These are phyloP conservation scores for Kwoniella dejecticola DNA, from an alignment of 768 basidiomycete species.

Conservation along the genomic window DNA sequence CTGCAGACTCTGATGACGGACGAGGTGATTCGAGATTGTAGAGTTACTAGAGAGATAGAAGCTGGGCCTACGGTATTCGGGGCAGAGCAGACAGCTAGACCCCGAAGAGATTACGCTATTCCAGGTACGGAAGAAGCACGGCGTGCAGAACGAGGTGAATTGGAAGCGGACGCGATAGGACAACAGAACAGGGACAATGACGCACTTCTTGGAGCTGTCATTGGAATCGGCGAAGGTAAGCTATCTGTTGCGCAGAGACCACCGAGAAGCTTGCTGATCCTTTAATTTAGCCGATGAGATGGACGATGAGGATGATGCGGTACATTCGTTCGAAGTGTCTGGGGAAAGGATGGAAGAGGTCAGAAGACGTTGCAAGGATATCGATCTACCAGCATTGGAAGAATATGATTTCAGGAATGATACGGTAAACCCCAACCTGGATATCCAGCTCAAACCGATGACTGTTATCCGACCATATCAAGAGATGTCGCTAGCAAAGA, in stretches of 20 bases:
- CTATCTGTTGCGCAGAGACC: conserved; percentile 6
- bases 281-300: conserved; percentile 73
- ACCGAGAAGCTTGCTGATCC: too few relatives aligned
- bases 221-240: conserved; percentile 85
- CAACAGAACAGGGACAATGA: conserved; percentile 56
- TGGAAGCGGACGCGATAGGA: conserved; percentile 55
- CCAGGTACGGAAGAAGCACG: conserved; percentile 73
- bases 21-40: conserved; percentile 60
- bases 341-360: conserved; percentile 94
- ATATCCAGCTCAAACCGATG: conserved; percentile 97
- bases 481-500: conserved; percentile 96
- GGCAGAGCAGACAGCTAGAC: conserved; percentile 77
- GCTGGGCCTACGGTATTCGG: conserved; percentile 60
- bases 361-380: conserved; percentile 92
- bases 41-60: conserved; percentile 60
- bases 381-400: conserved; percentile 97
- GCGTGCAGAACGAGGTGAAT: conserved; percentile 43
- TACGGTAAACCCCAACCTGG: conserved; percentile 90
- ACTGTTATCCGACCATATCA: conserved; percentile 98
- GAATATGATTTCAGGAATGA: conserved; percentile 99
- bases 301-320: conserved; percentile 96
- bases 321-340: conserved; percentile 94
- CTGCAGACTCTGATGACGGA: conserved; percentile 86
- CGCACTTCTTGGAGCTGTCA: conserved; percentile 92
- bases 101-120: conserved; percentile 80